A percentile compares a stretch with the other conserved stretches of the same genome.
These are phyloP conservation scores for Chlorella sp. DNA, from an alignment of 139 green algal genomes.

Conservation along the genomic window DNA sequence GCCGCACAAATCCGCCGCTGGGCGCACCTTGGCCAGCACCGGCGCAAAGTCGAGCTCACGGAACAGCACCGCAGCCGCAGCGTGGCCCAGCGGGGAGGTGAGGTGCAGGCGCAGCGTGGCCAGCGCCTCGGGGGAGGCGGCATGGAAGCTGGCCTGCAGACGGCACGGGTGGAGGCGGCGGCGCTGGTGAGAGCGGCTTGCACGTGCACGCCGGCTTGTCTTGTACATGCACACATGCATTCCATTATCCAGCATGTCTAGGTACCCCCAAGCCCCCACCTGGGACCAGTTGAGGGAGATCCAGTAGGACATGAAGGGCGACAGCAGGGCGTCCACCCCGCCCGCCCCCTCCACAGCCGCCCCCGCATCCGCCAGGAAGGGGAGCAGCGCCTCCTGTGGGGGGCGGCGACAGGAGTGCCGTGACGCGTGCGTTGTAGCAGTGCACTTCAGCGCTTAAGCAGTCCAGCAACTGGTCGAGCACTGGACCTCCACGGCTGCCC, in stretches of 20 bases:
- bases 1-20: neutral
- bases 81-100: neutral
- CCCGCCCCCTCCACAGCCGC: neutral
- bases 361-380: conserved; percentile 13
- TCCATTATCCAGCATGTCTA: too few relatives aligned
- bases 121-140: conserved; percentile 11
- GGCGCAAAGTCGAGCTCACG: conserved; percentile 31
- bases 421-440: too few relatives aligned
- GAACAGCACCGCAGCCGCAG: conserved; percentile 24
- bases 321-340: neutral
- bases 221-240: too few relatives aligned
- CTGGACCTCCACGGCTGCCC: too few relatives aligned
- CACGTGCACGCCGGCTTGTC: too few relatives aligned
- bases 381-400: neutral
- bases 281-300: conserved; percentile 25
- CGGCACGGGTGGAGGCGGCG: too few relatives aligned
- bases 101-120: conserved; percentile 28
- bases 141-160: conserved; percentile 30
- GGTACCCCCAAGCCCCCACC: too few relatives aligned
- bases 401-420: too few relatives aligned
- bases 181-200: too few relatives aligned
- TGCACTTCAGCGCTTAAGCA: too few relatives aligned
- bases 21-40: conserved; percentile 24
- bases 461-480: too few relatives aligned
- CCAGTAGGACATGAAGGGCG: conserved; percentile 32